Evolutionary conservation across 73 alveolate genomes (phyloP).

Genomic region (Paramecium biaurelia): DNA sequence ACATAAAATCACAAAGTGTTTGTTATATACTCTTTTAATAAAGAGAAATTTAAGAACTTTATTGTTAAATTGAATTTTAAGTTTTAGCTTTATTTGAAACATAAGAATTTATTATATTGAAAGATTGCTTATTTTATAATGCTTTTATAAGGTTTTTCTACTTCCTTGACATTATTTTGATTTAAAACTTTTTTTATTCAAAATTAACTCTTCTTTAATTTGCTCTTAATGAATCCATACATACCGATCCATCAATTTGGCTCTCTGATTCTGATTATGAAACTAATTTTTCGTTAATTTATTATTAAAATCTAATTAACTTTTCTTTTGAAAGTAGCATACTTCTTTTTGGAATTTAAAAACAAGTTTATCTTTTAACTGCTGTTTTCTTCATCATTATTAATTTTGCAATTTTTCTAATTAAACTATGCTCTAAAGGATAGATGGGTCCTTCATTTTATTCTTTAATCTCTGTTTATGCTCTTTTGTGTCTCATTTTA

Average conservation of each 20-base stretch:
- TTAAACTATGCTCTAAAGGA: neutral
- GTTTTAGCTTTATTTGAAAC: neutral
- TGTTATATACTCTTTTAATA: neutral
- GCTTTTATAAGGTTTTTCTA: neutral
- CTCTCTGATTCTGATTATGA: neutral
- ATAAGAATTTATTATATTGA: neutral
- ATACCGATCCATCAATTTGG: neutral
- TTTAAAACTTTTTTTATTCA: neutral
- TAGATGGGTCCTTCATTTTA: neutral
- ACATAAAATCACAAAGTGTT: neutral
- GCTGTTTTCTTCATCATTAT: neutral
- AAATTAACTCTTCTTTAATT: neutral
- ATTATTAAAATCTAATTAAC: neutral
- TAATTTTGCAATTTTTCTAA: neutral
- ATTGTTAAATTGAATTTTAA: neutral
- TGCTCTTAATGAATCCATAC: neutral
- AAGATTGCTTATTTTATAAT: neutral
- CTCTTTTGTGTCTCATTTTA: constrained; percentile 9
- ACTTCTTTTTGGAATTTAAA: neutral
- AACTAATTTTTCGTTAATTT: neutral
- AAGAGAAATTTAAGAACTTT: neutral
- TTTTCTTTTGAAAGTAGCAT: neutral
- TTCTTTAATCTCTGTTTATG: neutral
- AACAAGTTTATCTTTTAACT: neutral
- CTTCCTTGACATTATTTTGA: neutral